Percentiles rank a stretch among this genome's conserved stretches.
These are phyloP conservation scores for Esteya vermicola DNA, from an alignment of 2,329 filamentous ascomycete genomes.

Conservation along the genomic window DNA sequence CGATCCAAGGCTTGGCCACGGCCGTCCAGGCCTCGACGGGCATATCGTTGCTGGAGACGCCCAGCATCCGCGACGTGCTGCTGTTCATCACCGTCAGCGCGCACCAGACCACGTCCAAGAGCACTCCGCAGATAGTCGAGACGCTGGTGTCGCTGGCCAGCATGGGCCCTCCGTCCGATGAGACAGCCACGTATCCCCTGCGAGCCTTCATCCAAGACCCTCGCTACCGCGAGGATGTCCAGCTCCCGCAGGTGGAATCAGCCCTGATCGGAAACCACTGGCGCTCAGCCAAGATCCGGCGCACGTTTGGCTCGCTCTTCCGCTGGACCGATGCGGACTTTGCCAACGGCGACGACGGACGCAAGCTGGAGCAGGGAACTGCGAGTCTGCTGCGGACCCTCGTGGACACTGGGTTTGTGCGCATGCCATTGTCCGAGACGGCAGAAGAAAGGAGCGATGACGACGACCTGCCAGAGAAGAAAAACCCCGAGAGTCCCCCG, in stretches of 20 bases:
- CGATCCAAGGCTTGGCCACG: no score
- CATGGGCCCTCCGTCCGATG: not conserved
- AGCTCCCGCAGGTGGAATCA: not conserved
- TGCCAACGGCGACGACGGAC: not conserved
- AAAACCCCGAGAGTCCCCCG: no score
- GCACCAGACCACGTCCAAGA: not conserved
- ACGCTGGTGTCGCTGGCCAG: not conserved
- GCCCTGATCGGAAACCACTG: not conserved
- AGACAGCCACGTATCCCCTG: not conserved
- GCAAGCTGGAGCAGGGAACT: not conserved
- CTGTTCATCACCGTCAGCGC: not conserved
- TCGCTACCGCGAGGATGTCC: not conserved
- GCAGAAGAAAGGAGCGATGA: no score
- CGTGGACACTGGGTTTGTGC: not conserved
- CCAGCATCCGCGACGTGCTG: not conserved
- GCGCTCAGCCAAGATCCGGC: not conserved
- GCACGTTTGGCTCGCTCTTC: constrained; percentile 1
- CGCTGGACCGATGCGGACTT: not conserved
- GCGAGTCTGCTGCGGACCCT: not conserved
- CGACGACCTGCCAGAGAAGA: no score
- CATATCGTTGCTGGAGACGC: not conserved
- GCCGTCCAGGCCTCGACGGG: not conserved
- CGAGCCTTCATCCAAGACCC: not conserved
- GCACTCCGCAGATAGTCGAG: not conserved
- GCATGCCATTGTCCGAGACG: not conserved